Percentiles rank a stretch among this genome's conserved stretches.
These are phyloP conservation scores for Trichoderma sp. DNA, from an alignment of 2,329 filamentous ascomycete species.

Conservation along the genomic window DNA sequence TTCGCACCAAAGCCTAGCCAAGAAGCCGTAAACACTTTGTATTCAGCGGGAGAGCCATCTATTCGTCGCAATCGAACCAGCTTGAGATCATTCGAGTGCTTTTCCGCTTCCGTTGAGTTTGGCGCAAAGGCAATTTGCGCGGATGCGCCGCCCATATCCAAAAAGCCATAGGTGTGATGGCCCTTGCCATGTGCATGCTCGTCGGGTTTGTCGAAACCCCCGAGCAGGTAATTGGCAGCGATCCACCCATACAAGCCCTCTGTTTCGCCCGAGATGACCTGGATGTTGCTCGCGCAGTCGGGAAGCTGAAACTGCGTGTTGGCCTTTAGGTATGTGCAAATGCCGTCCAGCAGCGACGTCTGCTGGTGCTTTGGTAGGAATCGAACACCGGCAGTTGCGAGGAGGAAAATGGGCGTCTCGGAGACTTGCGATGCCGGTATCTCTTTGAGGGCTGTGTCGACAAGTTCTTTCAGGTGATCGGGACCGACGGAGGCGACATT, in stretches of 20 bases:
- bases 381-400: conserved; percentile 95
- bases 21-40: conserved; percentile 91
- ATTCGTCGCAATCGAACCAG: conserved; percentile 82
- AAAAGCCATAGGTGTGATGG: conserved; percentile 94
- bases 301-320: conserved; percentile 82
- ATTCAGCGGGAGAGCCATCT: conserved; percentile 76
- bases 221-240: conserved; percentile 91
- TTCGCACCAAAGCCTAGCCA: conserved; percentile 99
- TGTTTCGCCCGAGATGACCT: conserved; percentile 93
- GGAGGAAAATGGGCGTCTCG: conserved; percentile 89
- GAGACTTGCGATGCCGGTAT: conserved; percentile 76
- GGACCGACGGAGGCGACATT: conserved; percentile 75
- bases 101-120: conserved; percentile 85
- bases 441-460: conserved; percentile 79
- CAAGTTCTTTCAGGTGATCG: conserved; percentile 77
- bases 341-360: conserved; percentile 70
- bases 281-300: conserved; percentile 87
- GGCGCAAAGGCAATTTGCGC: conserved; percentile 98
- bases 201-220: conserved; percentile 80
- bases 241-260: conserved; percentile 98
- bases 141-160: conserved; percentile 98
- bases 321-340: conserved; percentile 79
- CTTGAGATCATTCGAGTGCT: conserved; percentile 88
- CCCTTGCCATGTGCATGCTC: conserved; percentile 79
- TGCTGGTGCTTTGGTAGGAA: conserved; percentile 77